Evolutionary conservation across 1,284 basidiomycete genomes (phyloP).

Genomic region (Boletus hoseneyae): DNA sequence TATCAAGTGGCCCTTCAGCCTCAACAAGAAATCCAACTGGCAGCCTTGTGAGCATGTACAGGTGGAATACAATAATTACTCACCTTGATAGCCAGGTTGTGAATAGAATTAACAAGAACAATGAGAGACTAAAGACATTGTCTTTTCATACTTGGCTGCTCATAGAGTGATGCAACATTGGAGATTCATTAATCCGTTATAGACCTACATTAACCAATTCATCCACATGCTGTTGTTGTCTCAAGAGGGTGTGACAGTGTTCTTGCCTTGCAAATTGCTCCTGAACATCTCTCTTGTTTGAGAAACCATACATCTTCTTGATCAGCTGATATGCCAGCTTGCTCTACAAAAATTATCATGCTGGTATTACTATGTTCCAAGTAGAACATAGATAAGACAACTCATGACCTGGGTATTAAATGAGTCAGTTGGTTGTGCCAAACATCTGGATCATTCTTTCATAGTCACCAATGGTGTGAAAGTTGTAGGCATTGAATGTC

Average conservation of each 20-base stretch:
- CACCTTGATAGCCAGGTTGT: slow-evolving; percentile 2
- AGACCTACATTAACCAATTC: no score
- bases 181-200: background rate
- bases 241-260: background rate
- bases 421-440: slow-evolving; percentile 2
- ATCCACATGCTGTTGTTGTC: background rate
- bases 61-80: background rate
- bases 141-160: background rate
- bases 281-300: background rate
- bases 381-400: no score
- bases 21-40: background rate
- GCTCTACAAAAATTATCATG: background rate
- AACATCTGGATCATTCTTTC: background rate
- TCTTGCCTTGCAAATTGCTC: slow-evolving; percentile 7
- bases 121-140: slow-evolving; percentile 2
- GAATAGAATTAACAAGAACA: background rate
- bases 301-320: background rate
- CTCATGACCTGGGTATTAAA: slow-evolving; percentile 5
- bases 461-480: background rate
- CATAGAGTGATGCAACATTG: slow-evolving; percentile 3
- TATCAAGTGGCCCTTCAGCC: slow-evolving; percentile 1
- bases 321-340: background rate
- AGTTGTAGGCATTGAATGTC: background rate
- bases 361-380: no score
- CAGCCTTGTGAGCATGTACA: background rate